Conservation (phyloP, 495 filamentous ascomycete species). For the Neurospora sp. region DNA sequence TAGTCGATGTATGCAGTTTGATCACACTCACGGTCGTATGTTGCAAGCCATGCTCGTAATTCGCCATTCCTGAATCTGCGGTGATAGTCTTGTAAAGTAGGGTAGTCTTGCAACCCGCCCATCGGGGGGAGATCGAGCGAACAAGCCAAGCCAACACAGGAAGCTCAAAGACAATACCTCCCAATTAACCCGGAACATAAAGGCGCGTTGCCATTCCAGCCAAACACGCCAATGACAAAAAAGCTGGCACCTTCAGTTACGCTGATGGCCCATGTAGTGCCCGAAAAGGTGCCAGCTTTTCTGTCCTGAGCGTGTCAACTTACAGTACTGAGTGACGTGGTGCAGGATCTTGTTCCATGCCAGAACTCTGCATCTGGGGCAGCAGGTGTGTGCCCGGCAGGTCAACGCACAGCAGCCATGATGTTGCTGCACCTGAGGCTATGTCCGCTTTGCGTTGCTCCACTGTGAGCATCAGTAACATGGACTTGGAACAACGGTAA, state of each 20-base stretch:
- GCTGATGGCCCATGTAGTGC: no score
- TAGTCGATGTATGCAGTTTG: not conserved
- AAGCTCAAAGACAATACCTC: not conserved
- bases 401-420: no score
- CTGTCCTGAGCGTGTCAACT: not conserved
- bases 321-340: no score
- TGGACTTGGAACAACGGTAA: not conserved
- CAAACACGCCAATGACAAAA: no score
- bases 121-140: no score
- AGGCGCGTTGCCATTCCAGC: not conserved
- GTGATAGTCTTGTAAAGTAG: not conserved
- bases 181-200: not conserved
- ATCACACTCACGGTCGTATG: not conserved
- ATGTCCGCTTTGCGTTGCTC: no score
- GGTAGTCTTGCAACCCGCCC: not conserved
- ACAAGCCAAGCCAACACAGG: not conserved
- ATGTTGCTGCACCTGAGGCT: no score
- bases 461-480: no score
- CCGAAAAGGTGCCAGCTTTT: no score
- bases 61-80: not conserved
- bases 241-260: no score
- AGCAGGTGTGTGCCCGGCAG: no score
- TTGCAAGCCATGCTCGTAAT: not conserved
- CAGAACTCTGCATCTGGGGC: not conserved
- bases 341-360: not conserved